Conservation (phyloP, 2,329 filamentous ascomycete species). For the Cercospora sp. region DNA sequence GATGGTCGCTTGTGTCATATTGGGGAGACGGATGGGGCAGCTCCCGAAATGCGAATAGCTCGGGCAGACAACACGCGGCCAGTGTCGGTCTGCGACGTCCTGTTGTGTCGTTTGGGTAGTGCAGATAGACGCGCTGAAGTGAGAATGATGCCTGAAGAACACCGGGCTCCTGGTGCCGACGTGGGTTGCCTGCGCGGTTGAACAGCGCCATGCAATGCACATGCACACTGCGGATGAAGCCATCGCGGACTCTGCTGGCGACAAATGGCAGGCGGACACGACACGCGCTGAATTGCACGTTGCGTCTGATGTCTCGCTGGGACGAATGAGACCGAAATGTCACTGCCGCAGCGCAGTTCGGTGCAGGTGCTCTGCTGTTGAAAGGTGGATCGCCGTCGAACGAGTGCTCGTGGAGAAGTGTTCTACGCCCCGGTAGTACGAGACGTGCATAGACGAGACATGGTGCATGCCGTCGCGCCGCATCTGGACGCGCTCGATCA, state of each 20-base stretch:
- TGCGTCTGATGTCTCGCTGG: neutral
- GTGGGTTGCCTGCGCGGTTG: constrained; percentile 14
- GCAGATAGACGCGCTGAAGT: neutral
- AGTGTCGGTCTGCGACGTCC: neutral
- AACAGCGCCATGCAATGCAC: constrained; percentile 17
- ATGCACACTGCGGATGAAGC: constrained; percentile 7
- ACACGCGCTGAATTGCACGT: constrained; percentile 12
- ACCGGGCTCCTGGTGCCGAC: constrained; percentile 25
- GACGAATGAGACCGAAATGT: neutral
- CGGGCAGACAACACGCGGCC: neutral
- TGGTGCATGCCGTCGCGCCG: neutral
- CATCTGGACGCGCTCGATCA: neutral
- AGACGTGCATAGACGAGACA: constrained; percentile 12
- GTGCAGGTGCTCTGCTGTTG: neutral
- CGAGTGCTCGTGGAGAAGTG: neutral
- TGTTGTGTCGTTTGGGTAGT: neutral
- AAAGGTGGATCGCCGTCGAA: neutral
- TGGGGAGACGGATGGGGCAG: neutral
- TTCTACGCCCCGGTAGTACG: constrained; percentile 6
- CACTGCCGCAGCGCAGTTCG: neutral
- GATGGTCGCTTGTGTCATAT: neutral
- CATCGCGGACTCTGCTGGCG: constrained; percentile 12
- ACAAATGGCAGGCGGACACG: constrained; percentile 25
- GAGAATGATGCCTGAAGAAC: constrained; percentile 17
- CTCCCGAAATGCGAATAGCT: neutral